A percentile compares a stretch with the other conserved stretches of the same genome.
Conservation (phyloP, 495 filamentous ascomycete species). For the Staphylotrichum longicolle region DNA sequence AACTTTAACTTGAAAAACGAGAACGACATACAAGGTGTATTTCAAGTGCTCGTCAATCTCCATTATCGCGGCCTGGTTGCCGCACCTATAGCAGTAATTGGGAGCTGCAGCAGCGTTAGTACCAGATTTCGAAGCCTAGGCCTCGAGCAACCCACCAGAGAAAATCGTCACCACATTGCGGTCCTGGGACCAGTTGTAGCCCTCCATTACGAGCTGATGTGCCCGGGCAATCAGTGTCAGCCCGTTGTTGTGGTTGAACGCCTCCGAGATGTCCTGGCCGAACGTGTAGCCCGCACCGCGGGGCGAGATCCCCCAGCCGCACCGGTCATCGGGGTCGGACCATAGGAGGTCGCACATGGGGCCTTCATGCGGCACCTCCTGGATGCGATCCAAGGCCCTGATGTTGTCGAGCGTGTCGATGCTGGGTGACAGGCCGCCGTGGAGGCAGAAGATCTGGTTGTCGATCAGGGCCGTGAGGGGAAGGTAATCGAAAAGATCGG, state of each 20-base stretch:
- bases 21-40: slow-evolving; percentile 91
- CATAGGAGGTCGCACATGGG: slow-evolving; percentile 98
- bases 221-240: slow-evolving; percentile 91
- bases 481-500: slow-evolving; percentile 97
- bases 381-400: slow-evolving; percentile 88
- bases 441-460: slow-evolving; percentile 99
- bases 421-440: slow-evolving; percentile 91
- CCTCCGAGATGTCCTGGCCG: slow-evolving; percentile 98
- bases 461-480: slow-evolving; percentile 97
- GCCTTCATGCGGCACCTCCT: slow-evolving; percentile 97
- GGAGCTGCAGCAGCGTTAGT: slow-evolving; percentile 59
- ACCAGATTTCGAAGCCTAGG: too few relatives aligned
- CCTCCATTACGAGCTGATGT: slow-evolving; percentile 97
- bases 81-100: slow-evolving; percentile 97
- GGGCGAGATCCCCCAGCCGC: slow-evolving; percentile 97
- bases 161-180: slow-evolving; percentile 98
- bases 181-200: slow-evolving; percentile 97
- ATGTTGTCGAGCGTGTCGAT: slow-evolving; percentile 99
- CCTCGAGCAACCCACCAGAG: slow-evolving; percentile 62
- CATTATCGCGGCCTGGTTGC: slow-evolving; percentile 99
- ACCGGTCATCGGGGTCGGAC: slow-evolving; percentile 97
- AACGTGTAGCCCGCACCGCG: slow-evolving; percentile 98
- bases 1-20: too few relatives aligned
- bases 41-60: slow-evolving; percentile 99
- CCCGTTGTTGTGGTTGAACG: slow-evolving; percentile 99